Base-by-base conservation (phyloP, 1,284 basidiomycete species). In the Sporisorium scitamineum region DNA sequence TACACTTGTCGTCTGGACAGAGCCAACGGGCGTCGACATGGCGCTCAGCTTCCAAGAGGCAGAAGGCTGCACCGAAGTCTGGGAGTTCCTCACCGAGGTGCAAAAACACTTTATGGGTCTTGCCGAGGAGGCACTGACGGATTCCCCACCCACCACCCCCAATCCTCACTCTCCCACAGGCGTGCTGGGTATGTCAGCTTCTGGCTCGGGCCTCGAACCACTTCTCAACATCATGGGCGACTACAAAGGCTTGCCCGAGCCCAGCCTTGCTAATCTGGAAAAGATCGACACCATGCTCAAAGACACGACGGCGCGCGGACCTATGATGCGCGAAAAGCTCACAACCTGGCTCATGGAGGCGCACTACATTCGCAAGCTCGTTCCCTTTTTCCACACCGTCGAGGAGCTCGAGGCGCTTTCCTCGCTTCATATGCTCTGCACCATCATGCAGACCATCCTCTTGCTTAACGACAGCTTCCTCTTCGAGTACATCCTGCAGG, bases 1-100 rank as follows among this genome's bases (percentile, higher is more conserved):
- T 78, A 99, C 97, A 2, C 89, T 99, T 50, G 97, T 99, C 73
- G 96, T 99, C 14, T 99, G 96, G 96, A 99, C 96, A 1, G 96
- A 98, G 85, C 93, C 93, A 0, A 92, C 94, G 76, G 94, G 94
- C 26, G 91, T 92, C 26, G 96, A 99, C 86, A 95, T 97, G 86
- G 97, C 97, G 3, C 88, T 99, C 54, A 97, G 94, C 77, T 99
- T 99, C 82, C 96, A 98, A 84, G 96, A 98, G 82, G 90, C 94
- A 0, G 93, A 96, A 72, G 97, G 96, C 34, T 99, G 96, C 82
- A 89, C 92, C 51, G 96, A 98, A 87, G 93, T 99, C 53, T 99
- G 96, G 96, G 92, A 92, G 80, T 99, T 99, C 86, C 94, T 99
- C 80, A 88, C 90, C 73, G 94, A 97, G 80, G 94, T 97, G n/a